Evolutionary conservation across 495 filamentous ascomycete genomes (phyloP).

Genomic region (Penicillium simplicissimum): DNA sequence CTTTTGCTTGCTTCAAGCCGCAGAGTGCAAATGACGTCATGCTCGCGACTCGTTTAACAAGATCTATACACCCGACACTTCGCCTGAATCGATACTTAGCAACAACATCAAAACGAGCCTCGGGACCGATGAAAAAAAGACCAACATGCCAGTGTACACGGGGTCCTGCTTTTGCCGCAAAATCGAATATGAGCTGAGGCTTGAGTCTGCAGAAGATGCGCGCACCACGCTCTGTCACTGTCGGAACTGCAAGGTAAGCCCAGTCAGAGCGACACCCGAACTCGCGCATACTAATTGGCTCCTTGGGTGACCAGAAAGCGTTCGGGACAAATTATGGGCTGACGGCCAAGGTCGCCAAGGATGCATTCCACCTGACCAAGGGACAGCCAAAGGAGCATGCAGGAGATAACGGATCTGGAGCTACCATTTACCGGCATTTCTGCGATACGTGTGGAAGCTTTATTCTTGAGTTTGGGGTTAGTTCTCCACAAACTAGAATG

Average conservation of each 20-base stretch:
- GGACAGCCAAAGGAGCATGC: constrained; percentile 51
- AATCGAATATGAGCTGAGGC: constrained; percentile 48
- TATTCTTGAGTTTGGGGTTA: constrained; percentile 64
- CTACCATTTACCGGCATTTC: constrained; percentile 60
- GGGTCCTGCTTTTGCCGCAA: constrained; percentile 53
- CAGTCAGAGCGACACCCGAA: too few species aligned
- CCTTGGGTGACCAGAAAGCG: constrained; percentile 42
- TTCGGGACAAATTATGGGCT: constrained; percentile 65
- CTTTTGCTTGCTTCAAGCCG: neutral
- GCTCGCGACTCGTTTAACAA: neutral
- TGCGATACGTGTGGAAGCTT: constrained; percentile 62
- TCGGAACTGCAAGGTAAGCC: constrained; percentile 54
- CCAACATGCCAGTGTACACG: constrained; percentile 37
- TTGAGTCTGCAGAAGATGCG: constrained; percentile 54
- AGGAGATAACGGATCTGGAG: constrained; percentile 59
- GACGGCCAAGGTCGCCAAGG: constrained; percentile 60
- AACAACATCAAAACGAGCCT: neutral
- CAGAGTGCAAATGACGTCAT: neutral
- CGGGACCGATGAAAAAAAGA: neutral
- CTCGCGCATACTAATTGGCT: neutral
- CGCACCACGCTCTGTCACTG: constrained; percentile 69
- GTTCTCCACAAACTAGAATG: constrained; percentile 4
- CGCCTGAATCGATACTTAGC: neutral
- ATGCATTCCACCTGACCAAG: constrained; percentile 41
- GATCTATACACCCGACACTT: neutral